Base-by-base conservation (phyloP, 106 monocot genomes). In the Posidonia australis region DNA sequence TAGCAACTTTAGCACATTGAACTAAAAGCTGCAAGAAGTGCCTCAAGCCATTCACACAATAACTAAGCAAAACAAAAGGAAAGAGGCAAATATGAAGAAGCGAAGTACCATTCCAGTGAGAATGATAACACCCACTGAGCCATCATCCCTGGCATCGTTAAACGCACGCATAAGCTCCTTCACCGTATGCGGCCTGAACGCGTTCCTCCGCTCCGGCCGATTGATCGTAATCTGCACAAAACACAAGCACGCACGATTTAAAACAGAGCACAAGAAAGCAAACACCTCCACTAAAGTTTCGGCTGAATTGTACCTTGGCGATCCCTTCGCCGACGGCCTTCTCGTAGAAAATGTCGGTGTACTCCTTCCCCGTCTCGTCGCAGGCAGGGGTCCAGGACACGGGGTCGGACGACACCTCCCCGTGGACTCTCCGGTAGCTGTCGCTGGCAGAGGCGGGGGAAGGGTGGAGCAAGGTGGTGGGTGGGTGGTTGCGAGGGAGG, bases 131-230 rank as follows among this genome's bases (percentile, higher is more conserved):
- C 93, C 93, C 1, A 93, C 70, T 18, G 74, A 81, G 53, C 76
- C 74, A 76, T 93, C 93, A 77, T 93, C 89, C 72, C 93, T 86
- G 5, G 93, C 93, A 77, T 93, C 89, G 65, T 83, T 81, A 63
- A 93, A 89, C 30, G 86, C 93, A 11, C 79, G 81, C 22, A 83
- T 83, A 24, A 93, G 93, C 54, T 93, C 86, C 69, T 93, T 93
- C 32, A 93, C 69, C 5, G 93, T 93, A 23, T 79, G 78, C 21
- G 93, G 86, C 21, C 93, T 70, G 64, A 93, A 93, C 10, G 86
- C 83, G 71, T 93, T 93, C 73, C 93, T 89, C 66, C 81, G 85
- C 30, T 93, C 89, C 18, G 89, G 93, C 9, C 86, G 80, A 68
- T 93, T 93, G 66, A 93, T 93, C 22, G 89, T 89, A 23, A 93